Evolutionary conservation across 352 stramenopile genomes (phyloP).

Genomic region (Phytophthora pinifolia): DNA sequence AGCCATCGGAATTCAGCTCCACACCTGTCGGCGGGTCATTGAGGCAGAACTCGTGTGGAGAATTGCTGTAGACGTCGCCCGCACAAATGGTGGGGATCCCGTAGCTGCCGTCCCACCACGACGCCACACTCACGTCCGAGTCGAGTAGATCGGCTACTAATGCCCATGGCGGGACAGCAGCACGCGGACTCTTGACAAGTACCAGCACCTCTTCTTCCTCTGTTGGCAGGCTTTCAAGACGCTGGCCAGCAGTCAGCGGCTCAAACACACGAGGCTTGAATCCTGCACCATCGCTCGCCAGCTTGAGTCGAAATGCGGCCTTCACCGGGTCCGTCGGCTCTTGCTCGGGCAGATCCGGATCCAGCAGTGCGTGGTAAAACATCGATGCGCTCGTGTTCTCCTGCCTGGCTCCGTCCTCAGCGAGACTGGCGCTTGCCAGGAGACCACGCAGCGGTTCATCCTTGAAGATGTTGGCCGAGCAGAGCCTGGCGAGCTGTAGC

Average conservation of each 20-base stretch:
- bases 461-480: conserved; percentile 68
- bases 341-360: conserved; percentile 33
- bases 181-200: conserved; percentile 58
- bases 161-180: conserved; percentile 62
- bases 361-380: conserved; percentile 54
- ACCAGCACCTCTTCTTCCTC: conserved; percentile 36
- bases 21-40: conserved; percentile 41
- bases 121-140: conserved; percentile 74
- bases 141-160: conserved; percentile 53
- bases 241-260: conserved; percentile 15
- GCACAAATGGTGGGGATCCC: conserved; percentile 77
- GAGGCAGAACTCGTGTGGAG: conserved; percentile 60
- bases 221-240: conserved; percentile 3
- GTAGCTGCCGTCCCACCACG: conserved; percentile 76
- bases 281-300: neutral
- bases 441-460: conserved; percentile 34
- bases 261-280: conserved; percentile 24
- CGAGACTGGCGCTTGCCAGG: conserved; percentile 41
- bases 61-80: conserved; percentile 51
- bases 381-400: conserved; percentile 29
- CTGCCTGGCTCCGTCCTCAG: conserved; percentile 35
- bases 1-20: conserved; percentile 41
- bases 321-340: conserved; percentile 36
- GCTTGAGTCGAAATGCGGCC: conserved; percentile 27
- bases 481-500: conserved; percentile 61